A percentile compares a stretch with the other conserved stretches of the same genome.
Evolutionary conservation across 2,329 filamentous ascomycete genomes (phyloP).

Genomic region (Cercospora zeina): DNA sequence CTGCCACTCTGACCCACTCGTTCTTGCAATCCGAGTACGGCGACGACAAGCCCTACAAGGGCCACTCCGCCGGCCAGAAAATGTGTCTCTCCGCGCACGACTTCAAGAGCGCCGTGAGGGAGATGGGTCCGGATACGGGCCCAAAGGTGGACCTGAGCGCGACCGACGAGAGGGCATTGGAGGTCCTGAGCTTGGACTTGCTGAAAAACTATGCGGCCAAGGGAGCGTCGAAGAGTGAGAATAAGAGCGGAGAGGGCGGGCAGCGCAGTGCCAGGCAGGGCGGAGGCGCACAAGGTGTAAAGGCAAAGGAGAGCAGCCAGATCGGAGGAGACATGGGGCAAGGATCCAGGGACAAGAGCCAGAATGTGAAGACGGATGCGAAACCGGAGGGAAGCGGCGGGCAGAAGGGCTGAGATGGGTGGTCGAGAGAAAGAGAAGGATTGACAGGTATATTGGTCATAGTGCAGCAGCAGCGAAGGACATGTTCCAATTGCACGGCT

Average conservation of each 20-base stretch:
- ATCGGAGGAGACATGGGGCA: conserved; percentile 7
- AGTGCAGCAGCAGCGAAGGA: background rate
- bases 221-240: conserved; percentile 1
- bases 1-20: conserved; percentile 26
- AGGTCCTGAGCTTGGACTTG: conserved; percentile 20
- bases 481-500: background rate
- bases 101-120: conserved; percentile 23
- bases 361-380: conserved; percentile 4
- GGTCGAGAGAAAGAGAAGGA: background rate
- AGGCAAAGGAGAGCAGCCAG: conserved; percentile 14
- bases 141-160: conserved; percentile 26
- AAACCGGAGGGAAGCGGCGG: conserved; percentile 2
- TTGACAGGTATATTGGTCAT: background rate
- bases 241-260: background rate
- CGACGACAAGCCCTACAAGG: conserved; percentile 23
- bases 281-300: background rate
- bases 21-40: conserved; percentile 28
- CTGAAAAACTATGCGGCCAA: conserved; percentile 25
- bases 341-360: background rate
- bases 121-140: conserved; percentile 24
- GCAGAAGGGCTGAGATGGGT: background rate
- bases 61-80: conserved; percentile 23
- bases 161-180: conserved; percentile 26
- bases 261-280: conserved; percentile 4
- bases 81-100: conserved; percentile 25